Base-by-base conservation (phyloP, 352 stramenopile genomes). In the Globisporangium nunn region DNA sequence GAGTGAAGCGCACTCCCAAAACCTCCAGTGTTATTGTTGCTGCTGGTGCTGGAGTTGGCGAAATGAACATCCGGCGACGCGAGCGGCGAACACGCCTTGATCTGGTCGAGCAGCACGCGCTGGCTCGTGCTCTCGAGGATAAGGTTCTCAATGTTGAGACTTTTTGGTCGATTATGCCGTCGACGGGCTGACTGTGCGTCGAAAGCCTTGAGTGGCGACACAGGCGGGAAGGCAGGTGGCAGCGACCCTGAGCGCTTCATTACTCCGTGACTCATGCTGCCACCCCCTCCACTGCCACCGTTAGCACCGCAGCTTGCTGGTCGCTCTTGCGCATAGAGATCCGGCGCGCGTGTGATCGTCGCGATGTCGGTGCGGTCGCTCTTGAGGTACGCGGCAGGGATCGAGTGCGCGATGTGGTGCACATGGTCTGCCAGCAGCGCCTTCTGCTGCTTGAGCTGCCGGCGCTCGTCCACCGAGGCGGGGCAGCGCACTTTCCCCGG, bases 71-170 rank as follows among this genome's bases (percentile, higher is more conserved):
- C 58, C 6, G 39, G 40, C 7, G 50, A 54, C 50, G 51, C n/a
- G 1, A 37, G 51, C 39, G 72, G 59, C 23, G 70, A 56, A 29
- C 57, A 67, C 28, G 62, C 67, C 58, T 88, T 88, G 57, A 88
- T 65, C 31, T 86, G 75, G 14, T 86, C 71, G 2, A 88, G 64
- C 37, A 78, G 15, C 23, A 50, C 43, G 10, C 78, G 78, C 57
- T 88, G 69, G 12, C 69, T 72, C 7, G 72, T 73, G 54, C 75
- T 76, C 52, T 78, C 75, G 31, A 78, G 31, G 4, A 85, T 65
- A 2, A 86, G 37, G 29, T 67, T 75, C 59, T 88, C 78, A 1
- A 80, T 50, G 28, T 46, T 60, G 41, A 72, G 43, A 3, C 58
- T 52, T 17, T 70, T 68, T 0, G 48, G 43, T 33, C 63, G 59